phyloP scores from a whole-genome alignment of 2,329 filamentous ascomycete species.

The Xylariaceae sp. region DNA sequence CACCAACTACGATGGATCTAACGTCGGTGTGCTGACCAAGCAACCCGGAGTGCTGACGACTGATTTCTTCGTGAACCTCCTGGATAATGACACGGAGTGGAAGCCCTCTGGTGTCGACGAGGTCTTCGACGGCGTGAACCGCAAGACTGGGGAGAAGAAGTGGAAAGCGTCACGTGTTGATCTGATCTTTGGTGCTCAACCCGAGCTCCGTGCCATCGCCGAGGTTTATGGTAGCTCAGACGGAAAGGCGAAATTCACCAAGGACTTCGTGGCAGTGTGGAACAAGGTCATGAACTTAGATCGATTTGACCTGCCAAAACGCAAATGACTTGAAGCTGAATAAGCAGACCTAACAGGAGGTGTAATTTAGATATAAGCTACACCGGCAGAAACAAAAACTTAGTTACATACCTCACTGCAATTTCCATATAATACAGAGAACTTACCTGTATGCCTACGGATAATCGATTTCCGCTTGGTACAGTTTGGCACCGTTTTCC shows the following conservation, averaged over 20 bases:
- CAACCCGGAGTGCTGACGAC: constrained; percentile 66
- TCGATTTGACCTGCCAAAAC: constrained; percentile 51
- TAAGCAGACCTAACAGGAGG: background rate
- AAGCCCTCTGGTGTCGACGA: constrained; percentile 52
- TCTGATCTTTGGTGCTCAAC: constrained; percentile 68
- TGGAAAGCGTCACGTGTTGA: constrained; percentile 67
- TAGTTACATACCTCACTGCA: background rate
- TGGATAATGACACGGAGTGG: constrained; percentile 65
- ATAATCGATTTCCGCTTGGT: background rate
- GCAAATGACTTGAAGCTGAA: constrained; percentile 6
- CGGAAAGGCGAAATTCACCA: constrained; percentile 59
- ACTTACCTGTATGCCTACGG: background rate
- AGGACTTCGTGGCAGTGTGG: constrained; percentile 69
- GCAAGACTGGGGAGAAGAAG: constrained; percentile 61
- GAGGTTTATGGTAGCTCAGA: constrained; percentile 65
- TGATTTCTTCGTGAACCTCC: constrained; percentile 78
- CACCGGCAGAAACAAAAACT: background rate
- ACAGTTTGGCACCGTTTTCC: background rate
- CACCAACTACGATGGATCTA: constrained; percentile 67
- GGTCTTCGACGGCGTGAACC: constrained; percentile 59
- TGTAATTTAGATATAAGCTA: constrained; percentile 2
- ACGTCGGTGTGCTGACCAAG: constrained; percentile 63
- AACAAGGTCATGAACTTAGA: constrained; percentile 71
- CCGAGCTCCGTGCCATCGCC: constrained; percentile 65
- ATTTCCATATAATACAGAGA: background rate